These are phyloP conservation scores for Gnomoniopsis smithogilvyi DNA, from an alignment of 2,329 filamentous ascomycete genomes.

Conservation along the genomic window DNA sequence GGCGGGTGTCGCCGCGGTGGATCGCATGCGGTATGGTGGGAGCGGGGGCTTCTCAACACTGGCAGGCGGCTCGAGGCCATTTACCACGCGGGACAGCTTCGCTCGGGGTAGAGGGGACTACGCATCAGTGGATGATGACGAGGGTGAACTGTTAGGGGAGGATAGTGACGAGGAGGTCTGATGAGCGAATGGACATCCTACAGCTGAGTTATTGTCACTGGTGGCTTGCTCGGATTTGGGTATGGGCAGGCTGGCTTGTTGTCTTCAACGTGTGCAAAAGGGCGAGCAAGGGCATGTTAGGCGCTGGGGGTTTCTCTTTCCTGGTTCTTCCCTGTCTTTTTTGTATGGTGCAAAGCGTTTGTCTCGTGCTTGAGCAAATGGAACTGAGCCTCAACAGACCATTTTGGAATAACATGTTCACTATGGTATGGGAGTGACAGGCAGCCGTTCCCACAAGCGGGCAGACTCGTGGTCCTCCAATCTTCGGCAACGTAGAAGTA, in stretches of 20 bases:
- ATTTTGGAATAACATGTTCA: too few relatives aligned
- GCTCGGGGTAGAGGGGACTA: conserved; percentile 86
- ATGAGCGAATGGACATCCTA: conserved; percentile 12
- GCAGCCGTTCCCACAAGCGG: too few relatives aligned
- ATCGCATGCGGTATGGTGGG: conserved; percentile 35
- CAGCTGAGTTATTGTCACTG: neutral
- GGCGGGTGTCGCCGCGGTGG: conserved; percentile 48
- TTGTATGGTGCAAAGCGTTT: neutral
- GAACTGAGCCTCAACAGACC: too few relatives aligned
- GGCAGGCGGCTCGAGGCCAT: conserved; percentile 61
- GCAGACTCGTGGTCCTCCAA: too few relatives aligned
- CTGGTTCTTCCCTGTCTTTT: neutral
- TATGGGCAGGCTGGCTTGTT: neutral
- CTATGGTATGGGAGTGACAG: too few relatives aligned
- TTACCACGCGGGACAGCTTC: conserved; percentile 87
- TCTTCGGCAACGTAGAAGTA: too few relatives aligned
- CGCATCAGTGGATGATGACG: conserved; percentile 83
- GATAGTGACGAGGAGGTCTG: conserved; percentile 87
- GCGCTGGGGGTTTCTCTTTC: neutral
- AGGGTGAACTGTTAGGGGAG: conserved; percentile 89
- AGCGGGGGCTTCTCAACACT: conserved; percentile 47
- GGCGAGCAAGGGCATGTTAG: conserved; percentile 2
- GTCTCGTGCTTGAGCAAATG: neutral
- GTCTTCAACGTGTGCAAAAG: neutral
- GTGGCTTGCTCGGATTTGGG: neutral